Evolutionary conservation across 129 eudicot species (phyloP).

Genomic region (Calendula officinalis): DNA sequence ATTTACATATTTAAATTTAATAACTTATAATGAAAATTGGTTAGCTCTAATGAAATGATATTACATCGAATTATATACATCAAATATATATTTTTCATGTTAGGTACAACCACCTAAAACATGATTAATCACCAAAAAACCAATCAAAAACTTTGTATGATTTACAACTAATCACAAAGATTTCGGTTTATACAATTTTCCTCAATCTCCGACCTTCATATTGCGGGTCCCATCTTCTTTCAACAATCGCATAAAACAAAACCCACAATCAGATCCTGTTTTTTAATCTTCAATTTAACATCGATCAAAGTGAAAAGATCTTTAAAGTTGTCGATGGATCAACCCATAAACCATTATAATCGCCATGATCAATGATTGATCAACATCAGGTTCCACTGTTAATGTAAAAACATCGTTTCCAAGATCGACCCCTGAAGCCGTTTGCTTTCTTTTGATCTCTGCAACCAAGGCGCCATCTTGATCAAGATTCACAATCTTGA

Average conservation of each 20-base stretch:
- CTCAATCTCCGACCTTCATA: conserved; percentile 28
- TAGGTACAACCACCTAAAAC: conserved; percentile 29
- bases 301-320: conserved; percentile 1
- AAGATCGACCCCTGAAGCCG: conserved; percentile 44
- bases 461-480: conserved; percentile 33
- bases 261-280: conserved; percentile 33
- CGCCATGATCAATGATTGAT: conserved; percentile 65
- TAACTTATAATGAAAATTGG: too few relatives aligned
- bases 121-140: conserved; percentile 36
- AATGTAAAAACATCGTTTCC: conserved; percentile 66
- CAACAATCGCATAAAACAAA: conserved; percentile 5
- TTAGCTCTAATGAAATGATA: neutral
- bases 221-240: conserved; percentile 21
- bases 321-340: conserved; percentile 46
- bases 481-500: conserved; percentile 46
- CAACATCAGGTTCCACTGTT: conserved; percentile 48
- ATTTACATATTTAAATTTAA: too few relatives aligned
- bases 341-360: conserved; percentile 55
- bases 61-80: conserved; percentile 12
- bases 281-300: neutral
- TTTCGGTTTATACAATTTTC: neutral
- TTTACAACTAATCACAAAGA: conserved; percentile 36
- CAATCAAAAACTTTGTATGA: conserved; percentile 34
- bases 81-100: conserved; percentile 21
- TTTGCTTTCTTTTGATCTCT: conserved; percentile 54